These are phyloP conservation scores for Cordyceps tenuipes DNA, from an alignment of 2,329 filamentous ascomycete species.

Conservation along the genomic window DNA sequence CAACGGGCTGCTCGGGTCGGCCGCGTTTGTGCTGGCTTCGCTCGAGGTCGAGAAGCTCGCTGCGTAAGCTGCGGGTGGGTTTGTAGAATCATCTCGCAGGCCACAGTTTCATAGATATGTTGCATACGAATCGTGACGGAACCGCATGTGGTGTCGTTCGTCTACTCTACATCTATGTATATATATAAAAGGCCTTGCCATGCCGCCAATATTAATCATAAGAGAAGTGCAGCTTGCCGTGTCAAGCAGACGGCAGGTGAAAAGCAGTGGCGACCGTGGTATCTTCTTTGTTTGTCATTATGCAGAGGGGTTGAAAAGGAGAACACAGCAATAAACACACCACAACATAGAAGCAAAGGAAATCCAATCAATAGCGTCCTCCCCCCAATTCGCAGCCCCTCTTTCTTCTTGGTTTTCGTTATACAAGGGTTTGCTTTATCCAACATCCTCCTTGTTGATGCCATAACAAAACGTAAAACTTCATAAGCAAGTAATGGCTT, in stretches of 20 bases:
- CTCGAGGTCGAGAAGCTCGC: conserved; percentile 25
- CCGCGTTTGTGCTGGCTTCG: conserved; percentile 29
- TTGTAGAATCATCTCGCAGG: too few species aligned
- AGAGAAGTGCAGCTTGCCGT: background rate
- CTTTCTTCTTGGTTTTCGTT: background rate
- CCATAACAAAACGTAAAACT: conserved; percentile 4
- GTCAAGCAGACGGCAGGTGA: background rate
- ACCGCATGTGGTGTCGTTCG: background rate
- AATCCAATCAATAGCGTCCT: background rate
- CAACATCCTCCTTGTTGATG: conserved; percentile 1
- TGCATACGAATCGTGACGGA: background rate
- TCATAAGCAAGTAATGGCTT: background rate
- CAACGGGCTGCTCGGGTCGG: conserved; percentile 31
- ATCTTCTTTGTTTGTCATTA: conserved; percentile 1
- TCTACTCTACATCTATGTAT: background rate
- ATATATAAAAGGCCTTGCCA: background rate
- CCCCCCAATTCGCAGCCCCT: background rate
- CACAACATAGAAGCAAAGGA: background rate
- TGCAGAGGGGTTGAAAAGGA: background rate
- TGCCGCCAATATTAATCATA: background rate
- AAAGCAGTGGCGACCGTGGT: background rate
- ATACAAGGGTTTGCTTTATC: conserved; percentile 5
- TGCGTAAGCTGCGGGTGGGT: background rate
- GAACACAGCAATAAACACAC: background rate
- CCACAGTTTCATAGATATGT: background rate